Conservation (phyloP, 192 early-diverging fungal genomes). For the Coemansia sp. region DNA sequence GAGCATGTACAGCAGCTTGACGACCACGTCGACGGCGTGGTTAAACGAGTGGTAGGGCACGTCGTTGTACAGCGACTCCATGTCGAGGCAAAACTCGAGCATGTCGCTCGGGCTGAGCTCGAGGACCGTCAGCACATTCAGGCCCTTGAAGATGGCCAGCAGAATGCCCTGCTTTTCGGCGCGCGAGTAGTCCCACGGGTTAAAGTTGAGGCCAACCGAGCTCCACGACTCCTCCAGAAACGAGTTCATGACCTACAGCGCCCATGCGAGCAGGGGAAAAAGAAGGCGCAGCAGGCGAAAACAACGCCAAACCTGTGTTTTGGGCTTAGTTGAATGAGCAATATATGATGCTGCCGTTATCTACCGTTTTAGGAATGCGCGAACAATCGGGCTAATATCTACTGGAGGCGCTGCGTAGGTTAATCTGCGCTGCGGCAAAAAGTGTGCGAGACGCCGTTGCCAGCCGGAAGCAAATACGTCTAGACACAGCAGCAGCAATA, state of each 20-base stretch:
- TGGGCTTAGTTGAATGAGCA: conserved; percentile 6
- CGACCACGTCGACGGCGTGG: conserved; percentile 86
- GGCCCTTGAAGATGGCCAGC: conserved; percentile 69
- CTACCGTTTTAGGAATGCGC: not conserved
- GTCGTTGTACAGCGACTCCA: conserved; percentile 75
- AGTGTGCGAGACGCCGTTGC: not conserved
- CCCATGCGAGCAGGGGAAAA: conserved; percentile 2
- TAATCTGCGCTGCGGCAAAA: not conserved
- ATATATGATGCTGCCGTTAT: not conserved
- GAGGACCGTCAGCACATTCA: conserved; percentile 60
- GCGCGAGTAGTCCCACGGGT: conserved; percentile 60
- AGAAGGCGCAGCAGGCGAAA: not conserved
- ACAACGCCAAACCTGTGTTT: not conserved
- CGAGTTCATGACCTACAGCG: conserved; percentile 39
- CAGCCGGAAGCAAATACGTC: not conserved
- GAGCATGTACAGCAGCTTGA: conserved; percentile 77
- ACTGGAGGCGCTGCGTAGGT: not conserved
- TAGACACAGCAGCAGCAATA: not conserved
- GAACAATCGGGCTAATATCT: conserved; percentile 5
- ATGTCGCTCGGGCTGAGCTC: conserved; percentile 61
- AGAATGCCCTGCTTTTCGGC: conserved; percentile 81
- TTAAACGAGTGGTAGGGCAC: conserved; percentile 91
- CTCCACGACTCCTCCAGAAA: conserved; percentile 33
- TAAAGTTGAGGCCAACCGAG: conserved; percentile 50
- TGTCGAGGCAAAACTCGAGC: conserved; percentile 80